Evolutionary conservation across 148 eudicot species (phyloP).

Genomic region (Spergularia marina): DNA sequence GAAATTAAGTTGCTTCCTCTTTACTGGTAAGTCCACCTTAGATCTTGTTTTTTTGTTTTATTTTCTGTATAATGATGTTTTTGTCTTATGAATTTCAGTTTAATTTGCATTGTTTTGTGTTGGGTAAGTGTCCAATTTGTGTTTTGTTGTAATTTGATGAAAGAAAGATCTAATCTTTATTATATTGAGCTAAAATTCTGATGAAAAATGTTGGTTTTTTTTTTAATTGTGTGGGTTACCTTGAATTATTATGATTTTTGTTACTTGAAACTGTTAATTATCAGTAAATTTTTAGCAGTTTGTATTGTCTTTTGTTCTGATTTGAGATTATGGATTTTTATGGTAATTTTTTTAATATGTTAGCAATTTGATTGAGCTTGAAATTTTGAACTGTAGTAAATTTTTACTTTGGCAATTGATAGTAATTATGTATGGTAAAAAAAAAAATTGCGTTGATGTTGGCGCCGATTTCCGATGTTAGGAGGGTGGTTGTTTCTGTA

Average conservation of each 20-base stretch:
- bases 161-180: slow-evolving; percentile 18
- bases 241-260: not conserved
- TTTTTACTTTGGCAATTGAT: no score
- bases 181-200: not conserved
- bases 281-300: not conserved
- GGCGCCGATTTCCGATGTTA: no score
- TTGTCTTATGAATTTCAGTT: not conserved
- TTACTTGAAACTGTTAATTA: not conserved
- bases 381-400: no score
- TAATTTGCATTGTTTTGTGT: not conserved
- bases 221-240: not conserved
- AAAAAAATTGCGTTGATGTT: no score
- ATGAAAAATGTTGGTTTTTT: not conserved
- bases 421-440: no score
- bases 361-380: no score
- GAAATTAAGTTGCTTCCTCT: not conserved
- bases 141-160: not conserved
- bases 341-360: no score
- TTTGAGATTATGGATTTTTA: no score
- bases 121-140: slow-evolving; percentile 13
- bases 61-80: not conserved
- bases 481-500: no score
- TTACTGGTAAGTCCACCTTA: slow-evolving; percentile 29
- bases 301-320: not conserved
- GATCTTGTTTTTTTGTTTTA: slow-evolving; percentile 18